Evolutionary conservation across 2,329 filamentous ascomycete species (phyloP), one percentile per base, ranked within the genome.

Genomic region (Aspergillus sp.): DNA sequence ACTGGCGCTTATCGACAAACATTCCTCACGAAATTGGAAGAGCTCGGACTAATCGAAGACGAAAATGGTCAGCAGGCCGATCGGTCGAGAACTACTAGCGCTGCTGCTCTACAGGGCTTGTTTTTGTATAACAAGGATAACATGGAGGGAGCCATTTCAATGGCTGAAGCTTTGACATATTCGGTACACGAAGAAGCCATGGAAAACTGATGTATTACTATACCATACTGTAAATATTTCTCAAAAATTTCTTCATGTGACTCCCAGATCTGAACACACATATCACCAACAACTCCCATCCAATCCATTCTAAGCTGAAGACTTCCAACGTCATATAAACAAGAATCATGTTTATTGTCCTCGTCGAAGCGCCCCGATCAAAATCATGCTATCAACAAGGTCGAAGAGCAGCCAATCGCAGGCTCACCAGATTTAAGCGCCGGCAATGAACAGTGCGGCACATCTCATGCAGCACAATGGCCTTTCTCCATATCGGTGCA

Each of bases 41-140:
- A 83, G 43, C 73, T 93, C 13, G 85, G 85, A 0, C 68, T 96
- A 22, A 81, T 94, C 46, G 79, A 82, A 15, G 75, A 79, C 45
- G 75, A 73, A 19, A 62, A 72, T 22, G 77, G 77, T 17, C 69
- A 70, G 3, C 71, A 73, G 48, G 64, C 72, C 2, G 75, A 67
- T 46, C 49, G 71, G 4, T 68, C 72, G 37, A 74, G 74, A 42
- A 73, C 73, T 49, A 87, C 89, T 13, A 97, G 90, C 65, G 90
- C 91, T 4, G 93, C 93, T 23, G 89, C 90, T 19, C 82, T 98
- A 25, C 93, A 98, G 69, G 93, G 93, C 0, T 70, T 98, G 41
- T 98, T 98, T 68, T 68, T 97, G 66, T 95, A 94, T 67, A 94
- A 97, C 71, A 98, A 98, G 72, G 86, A 85, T 54, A 80, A 95